These are phyloP conservation scores for Beta lomatogona DNA, from an alignment of 179 eudicot genomes.

Conservation along the genomic window DNA sequence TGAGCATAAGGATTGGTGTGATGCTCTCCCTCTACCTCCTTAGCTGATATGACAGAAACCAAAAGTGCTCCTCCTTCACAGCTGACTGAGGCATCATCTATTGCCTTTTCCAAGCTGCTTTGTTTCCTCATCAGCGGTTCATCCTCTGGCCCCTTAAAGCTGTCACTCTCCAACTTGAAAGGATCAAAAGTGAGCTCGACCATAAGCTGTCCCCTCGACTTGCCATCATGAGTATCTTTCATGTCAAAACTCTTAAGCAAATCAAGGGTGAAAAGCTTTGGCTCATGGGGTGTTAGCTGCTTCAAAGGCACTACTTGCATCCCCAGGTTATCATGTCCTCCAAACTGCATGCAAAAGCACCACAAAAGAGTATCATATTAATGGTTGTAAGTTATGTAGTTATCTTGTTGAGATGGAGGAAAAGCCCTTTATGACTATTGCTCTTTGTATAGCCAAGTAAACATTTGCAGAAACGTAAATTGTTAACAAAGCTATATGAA, in stretches of 20 bases:
- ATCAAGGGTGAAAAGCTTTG: conserved; percentile 62
- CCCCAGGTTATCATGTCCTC: conserved; percentile 76
- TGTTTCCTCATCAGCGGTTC: conserved; percentile 29
- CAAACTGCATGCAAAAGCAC: conserved; percentile 53
- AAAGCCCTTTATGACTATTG: not conserved
- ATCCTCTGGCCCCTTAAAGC: conserved; percentile 36
- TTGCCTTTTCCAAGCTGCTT: conserved; percentile 30
- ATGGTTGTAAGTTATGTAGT: not conserved
- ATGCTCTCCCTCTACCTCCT: conserved; percentile 69
- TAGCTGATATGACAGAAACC: conserved; percentile 67
- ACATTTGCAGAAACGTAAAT: not conserved
- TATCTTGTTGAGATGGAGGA: not conserved
- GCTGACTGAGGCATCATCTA: conserved; percentile 30
- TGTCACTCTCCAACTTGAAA: conserved; percentile 56
- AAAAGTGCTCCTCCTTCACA: conserved; percentile 69
- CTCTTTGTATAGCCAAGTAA: not conserved
- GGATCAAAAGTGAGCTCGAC: conserved; percentile 76
- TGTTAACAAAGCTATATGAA: not conserved
- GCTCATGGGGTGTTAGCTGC: conserved; percentile 56
- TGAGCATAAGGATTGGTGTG: conserved; percentile 75
- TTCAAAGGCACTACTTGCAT: conserved; percentile 69
- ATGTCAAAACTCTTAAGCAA: conserved; percentile 57
- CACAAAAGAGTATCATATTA: not conserved
- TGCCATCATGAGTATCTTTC: conserved; percentile 51
- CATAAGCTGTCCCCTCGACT: conserved; percentile 66